Percentiles rank a stretch among this genome's conserved stretches.
These are phyloP conservation scores for Fusarium dlaminii DNA, from an alignment of 2,329 filamentous ascomycete genomes.

Conservation along the genomic window DNA sequence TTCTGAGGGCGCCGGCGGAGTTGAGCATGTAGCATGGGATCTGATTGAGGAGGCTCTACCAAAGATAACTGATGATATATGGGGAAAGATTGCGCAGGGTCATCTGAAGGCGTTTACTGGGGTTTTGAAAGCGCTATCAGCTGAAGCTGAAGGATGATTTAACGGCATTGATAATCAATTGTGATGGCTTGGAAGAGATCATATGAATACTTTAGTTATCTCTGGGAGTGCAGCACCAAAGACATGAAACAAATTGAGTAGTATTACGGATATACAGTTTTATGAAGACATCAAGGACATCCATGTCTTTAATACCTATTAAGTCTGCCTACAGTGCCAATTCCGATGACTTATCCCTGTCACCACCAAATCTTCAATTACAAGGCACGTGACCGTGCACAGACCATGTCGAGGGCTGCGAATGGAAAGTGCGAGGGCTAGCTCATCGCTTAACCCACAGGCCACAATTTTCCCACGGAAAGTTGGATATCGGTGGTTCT, in stretches of 20 bases:
- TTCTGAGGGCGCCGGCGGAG: conserved; percentile 33
- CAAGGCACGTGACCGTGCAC: background rate
- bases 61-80: conserved; percentile 39
- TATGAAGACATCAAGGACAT: background rate
- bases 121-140: conserved; percentile 35
- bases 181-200: background rate
- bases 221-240: background rate
- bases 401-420: background rate
- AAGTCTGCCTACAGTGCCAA: background rate
- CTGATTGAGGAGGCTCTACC: conserved; percentile 43
- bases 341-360: background rate
- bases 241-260: background rate
- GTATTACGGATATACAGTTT: background rate
- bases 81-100: conserved; percentile 45
- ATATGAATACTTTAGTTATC: background rate
- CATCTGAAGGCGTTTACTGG: conserved; percentile 41
- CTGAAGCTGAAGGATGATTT: conserved; percentile 9
- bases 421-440: conserved; percentile 2
- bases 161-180: background rate
- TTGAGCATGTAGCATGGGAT: conserved; percentile 48
- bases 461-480: conserved; percentile 23
- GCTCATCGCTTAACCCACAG: conserved; percentile 47
- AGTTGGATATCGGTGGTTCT: conserved; percentile 16
- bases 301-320: background rate
- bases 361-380: background rate